These are phyloP conservation scores for Zancudomyces culisetae DNA, from an alignment of 371 early-diverging fungal genomes.

Conservation along the genomic window DNA sequence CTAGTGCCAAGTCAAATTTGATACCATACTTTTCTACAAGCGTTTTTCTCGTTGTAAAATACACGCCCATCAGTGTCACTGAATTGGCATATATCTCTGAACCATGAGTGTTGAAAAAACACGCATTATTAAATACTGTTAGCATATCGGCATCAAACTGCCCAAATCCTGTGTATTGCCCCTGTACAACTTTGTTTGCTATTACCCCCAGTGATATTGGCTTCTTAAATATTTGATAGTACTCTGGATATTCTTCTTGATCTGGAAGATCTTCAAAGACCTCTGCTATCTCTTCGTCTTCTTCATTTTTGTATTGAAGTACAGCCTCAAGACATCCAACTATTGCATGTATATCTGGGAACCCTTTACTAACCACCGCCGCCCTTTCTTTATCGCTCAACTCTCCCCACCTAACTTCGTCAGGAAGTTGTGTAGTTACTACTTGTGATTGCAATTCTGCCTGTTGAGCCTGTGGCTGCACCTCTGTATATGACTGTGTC, in stretches of 20 bases:
- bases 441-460: too few relatives aligned
- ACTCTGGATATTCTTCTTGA: slow-evolving; percentile 64
- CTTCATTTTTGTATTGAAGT: slow-evolving; percentile 2
- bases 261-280: slow-evolving; percentile 61
- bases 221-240: slow-evolving; percentile 62
- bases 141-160: slow-evolving; percentile 45
- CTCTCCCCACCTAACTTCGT: background rate
- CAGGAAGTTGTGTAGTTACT: too few relatives aligned
- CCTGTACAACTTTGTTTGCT: slow-evolving; percentile 38
- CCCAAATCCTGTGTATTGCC: slow-evolving; percentile 36
- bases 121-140: slow-evolving; percentile 53
- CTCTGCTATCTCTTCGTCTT: slow-evolving; percentile 36
- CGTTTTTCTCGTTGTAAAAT: slow-evolving; percentile 15
- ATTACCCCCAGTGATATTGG: slow-evolving; percentile 47
- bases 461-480: background rate
- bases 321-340: slow-evolving; percentile 8
- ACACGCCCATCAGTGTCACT: slow-evolving; percentile 28
- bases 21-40: slow-evolving; percentile 21
- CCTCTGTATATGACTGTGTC: background rate
- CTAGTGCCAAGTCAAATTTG: slow-evolving; percentile 19
- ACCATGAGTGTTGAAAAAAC: slow-evolving; percentile 48
- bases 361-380: background rate
- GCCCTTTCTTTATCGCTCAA: background rate
- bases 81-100: slow-evolving; percentile 52
- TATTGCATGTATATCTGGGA: background rate